These are phyloP conservation scores for Penicillium nordicum DNA, from an alignment of 2,329 filamentous ascomycete genomes.

Conservation along the genomic window DNA sequence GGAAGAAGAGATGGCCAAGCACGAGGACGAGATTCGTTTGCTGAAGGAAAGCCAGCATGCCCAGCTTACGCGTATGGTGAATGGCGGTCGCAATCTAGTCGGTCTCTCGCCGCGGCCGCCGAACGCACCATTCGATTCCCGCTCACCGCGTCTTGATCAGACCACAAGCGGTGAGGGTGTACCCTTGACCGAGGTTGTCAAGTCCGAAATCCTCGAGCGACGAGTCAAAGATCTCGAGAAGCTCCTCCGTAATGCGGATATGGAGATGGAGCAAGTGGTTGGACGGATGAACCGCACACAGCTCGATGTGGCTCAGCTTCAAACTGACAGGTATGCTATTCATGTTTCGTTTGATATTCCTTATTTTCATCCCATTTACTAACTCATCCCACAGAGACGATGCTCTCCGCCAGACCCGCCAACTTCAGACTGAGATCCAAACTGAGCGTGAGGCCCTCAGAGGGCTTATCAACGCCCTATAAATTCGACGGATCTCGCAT, in stretches of 20 bases:
- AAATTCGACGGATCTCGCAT: background rate
- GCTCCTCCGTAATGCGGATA: conserved; percentile 70
- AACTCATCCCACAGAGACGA: conserved; percentile 55
- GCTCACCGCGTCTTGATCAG: conserved; percentile 58
- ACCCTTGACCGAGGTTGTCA: conserved; percentile 63
- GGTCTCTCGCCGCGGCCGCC: conserved; percentile 57
- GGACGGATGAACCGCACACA: conserved; percentile 77
- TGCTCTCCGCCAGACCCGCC: conserved; percentile 67
- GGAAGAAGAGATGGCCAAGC: conserved; percentile 75
- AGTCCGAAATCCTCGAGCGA: conserved; percentile 71
- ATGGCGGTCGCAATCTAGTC: conserved; percentile 45
- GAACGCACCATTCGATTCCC: conserved; percentile 57
- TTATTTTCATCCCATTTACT: conserved; percentile 13
- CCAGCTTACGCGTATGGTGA: conserved; percentile 71
- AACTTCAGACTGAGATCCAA: conserved; percentile 65
- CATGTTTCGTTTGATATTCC: background rate
- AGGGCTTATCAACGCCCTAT: conserved; percentile 40
- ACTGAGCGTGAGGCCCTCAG: conserved; percentile 61
- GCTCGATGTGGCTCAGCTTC: conserved; percentile 76
- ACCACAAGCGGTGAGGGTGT: conserved; percentile 60
- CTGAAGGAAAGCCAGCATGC: conserved; percentile 73
- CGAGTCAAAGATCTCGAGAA: conserved; percentile 82
- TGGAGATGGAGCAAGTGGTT: conserved; percentile 80
- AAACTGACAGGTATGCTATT: conserved; percentile 48
- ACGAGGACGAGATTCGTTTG: conserved; percentile 78